Base-by-base conservation (phyloP, 371 early-diverging fungal species). In the Conidiobolus incongruus region DNA sequence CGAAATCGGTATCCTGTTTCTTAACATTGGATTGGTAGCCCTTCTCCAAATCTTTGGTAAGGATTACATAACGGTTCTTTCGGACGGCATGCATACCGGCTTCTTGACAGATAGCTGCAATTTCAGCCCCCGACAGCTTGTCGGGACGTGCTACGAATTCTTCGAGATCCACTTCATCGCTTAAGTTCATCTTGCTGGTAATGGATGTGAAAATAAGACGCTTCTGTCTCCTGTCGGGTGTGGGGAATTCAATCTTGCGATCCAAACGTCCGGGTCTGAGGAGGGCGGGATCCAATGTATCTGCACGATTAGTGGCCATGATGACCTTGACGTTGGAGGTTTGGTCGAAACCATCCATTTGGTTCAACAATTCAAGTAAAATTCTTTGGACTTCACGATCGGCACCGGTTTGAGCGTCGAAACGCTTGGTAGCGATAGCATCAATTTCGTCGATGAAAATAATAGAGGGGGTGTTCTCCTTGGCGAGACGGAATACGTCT, bases 291-390 rank as follows among this genome's bases (percentile, higher is more conserved):
- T 99, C 99, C 24, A 99, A 58, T 2, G 97, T 98, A 56, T 99
- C 99, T 16, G 92, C 94, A 58, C 99, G 85, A 64, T 99, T 99
- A 17, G 99, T 99, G 1, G 99, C 99, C 98, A 98, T 98, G 48
- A 99, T 99, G 20, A 99, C 99, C 73, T 94, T 96, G 51, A 99
- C 98, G 61, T 95, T 96, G 20, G 82, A 78, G 5, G 86, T 82
- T 63, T 96, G 96, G 58, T 98, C 99, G 61, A 99, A 99, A 24
- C 99, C 99, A 57, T 99, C 99, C 98, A 99, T 98, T 70, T 99
- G 99, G 61, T 90, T 99, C 48, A 99, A 70, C 49, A 99, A 70
- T 66, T 99, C 99, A 12, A 99, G 64, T 24, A 99, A 60, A 57
- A 98, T 96, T 68, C 99, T 84, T 62, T 99, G 99, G 11, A 99